Evolutionary conservation across 352 stramenopile species (phyloP), one percentile per base, ranked within the genome.

Genomic region (Pythium sp.): DNA sequence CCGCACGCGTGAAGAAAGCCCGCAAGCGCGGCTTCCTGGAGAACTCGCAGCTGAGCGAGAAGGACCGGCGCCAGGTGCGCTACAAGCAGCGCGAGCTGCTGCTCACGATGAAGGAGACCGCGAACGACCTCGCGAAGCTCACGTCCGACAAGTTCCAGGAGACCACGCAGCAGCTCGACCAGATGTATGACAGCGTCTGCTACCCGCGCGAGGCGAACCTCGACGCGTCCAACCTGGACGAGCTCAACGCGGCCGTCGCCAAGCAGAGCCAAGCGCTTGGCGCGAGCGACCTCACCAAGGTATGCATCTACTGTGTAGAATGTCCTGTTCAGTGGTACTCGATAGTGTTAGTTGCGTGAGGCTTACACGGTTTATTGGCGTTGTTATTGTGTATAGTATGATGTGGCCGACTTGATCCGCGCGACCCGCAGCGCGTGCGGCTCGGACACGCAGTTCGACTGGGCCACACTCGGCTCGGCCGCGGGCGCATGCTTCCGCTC

Each of bases 171-270:
- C 70, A 90, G 74, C 69, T 94, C 22, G 77, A 94, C 59, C 64
- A 87, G 32, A 89, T 94, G 74, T 94, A 92, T 73, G 82, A 90
- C 53, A 76, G 77, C 54, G 85, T 94, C 47, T 91, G 84, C 68
- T 94, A 93, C 69, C 84, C 86, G 41, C 82, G 86, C 7, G 86
- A 94, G 59, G 86, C 86, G 56, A 94, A 94, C 67, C 62, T 94
- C 58, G 86, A 94, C 60, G 86, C 86, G 22, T 89, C 72, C 41
- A 94, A 94, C 63, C 74, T 94, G 46, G 86, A 94, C 65, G 86
- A 94, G 62, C 81, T 94, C 49, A 94, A 92, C 67, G 78, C 80
- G 41, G 82, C 86, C 0, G 81, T 94, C 12, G 73, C 78, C 36
- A 93, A 93, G 68, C 86, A 94, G 75, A 87, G 80, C 5, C 78